Conservation (phyloP, 2,329 filamentous ascomycete genomes). For the Talaromyces sp. region DNA sequence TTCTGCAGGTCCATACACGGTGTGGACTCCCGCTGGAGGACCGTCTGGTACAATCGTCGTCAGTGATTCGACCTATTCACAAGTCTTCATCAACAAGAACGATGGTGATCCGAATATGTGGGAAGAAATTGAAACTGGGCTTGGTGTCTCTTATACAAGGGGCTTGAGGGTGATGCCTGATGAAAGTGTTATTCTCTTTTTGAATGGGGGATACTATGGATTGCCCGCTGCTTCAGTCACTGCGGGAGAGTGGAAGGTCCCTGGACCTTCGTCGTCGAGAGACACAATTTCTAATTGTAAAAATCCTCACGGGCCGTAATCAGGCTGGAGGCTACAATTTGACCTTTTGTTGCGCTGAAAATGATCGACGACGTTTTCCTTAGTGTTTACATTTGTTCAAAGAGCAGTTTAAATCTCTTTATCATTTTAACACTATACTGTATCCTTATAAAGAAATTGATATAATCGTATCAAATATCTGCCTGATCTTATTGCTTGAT, state of each 20-base stretch:
- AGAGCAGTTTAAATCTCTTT: too few relatives aligned
- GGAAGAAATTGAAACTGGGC: conserved; percentile 44
- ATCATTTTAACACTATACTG: too few relatives aligned
- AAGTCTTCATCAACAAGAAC: conserved; percentile 49
- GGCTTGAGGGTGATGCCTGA: conserved; percentile 46
- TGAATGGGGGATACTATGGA: conserved; percentile 8
- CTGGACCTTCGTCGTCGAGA: neutral
- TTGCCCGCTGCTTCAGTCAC: neutral
- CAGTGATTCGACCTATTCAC: conserved; percentile 37
- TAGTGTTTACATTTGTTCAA: too few relatives aligned
- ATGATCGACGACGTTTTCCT: too few relatives aligned
- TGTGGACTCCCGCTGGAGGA: conserved; percentile 50
- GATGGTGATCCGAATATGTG: conserved; percentile 45
- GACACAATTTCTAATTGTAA: conserved; percentile 8
- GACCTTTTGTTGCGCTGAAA: too few relatives aligned
- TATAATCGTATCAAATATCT: too few relatives aligned
- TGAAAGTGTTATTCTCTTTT: conserved; percentile 13
- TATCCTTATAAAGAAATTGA: too few relatives aligned
- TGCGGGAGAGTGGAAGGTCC: conserved; percentile 3
- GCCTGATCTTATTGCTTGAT: too few relatives aligned
- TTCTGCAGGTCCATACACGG: conserved; percentile 48
- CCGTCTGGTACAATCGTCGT: conserved; percentile 51
- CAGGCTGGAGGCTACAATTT: too few relatives aligned
- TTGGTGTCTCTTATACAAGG: conserved; percentile 46
- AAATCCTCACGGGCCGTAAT: too few relatives aligned